Conservation (phyloP, 495 filamentous ascomycete species). For the Glarea lozoyensis region DNA sequence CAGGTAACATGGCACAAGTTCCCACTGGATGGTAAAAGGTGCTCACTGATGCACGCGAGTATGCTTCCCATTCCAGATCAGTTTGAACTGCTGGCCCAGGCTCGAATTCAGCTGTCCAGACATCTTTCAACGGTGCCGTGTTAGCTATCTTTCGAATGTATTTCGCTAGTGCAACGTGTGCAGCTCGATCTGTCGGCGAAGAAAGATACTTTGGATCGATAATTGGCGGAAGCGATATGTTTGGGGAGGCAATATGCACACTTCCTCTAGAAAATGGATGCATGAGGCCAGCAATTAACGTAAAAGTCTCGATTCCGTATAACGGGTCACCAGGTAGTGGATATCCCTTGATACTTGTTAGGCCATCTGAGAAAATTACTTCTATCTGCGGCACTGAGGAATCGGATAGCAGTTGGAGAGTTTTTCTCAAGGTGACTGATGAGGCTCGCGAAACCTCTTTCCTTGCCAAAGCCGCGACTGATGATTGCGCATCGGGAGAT, state of each 20-base stretch:
- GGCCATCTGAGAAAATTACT: constrained; percentile 22
- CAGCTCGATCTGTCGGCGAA: constrained; percentile 40
- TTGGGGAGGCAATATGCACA: constrained; percentile 33
- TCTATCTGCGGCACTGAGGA: constrained; percentile 17
- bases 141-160: constrained; percentile 32
- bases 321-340: constrained; percentile 16
- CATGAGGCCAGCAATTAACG: constrained; percentile 28
- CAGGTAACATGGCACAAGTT: constrained; percentile 27
- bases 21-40: constrained; percentile 31
- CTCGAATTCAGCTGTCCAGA: constrained; percentile 28
- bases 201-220: constrained; percentile 50
- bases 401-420: constrained; percentile 17
- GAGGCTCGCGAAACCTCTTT: neutral
- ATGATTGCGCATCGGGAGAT: constrained; percentile 3
- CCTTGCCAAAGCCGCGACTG: constrained; percentile 11
- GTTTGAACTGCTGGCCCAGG: constrained; percentile 15
- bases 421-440: constrained; percentile 10
- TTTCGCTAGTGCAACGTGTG: constrained; percentile 32
- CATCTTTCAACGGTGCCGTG: constrained; percentile 25
- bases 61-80: constrained; percentile 26
- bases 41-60: constrained; percentile 19
- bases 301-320: constrained; percentile 27
- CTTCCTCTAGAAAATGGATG: constrained; percentile 41
- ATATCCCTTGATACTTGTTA: constrained; percentile 24
- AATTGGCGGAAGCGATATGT: constrained; percentile 11